These are phyloP conservation scores for Chamaecrista fasciculata DNA, from an alignment of 306 rosid species.

Conservation along the genomic window DNA sequence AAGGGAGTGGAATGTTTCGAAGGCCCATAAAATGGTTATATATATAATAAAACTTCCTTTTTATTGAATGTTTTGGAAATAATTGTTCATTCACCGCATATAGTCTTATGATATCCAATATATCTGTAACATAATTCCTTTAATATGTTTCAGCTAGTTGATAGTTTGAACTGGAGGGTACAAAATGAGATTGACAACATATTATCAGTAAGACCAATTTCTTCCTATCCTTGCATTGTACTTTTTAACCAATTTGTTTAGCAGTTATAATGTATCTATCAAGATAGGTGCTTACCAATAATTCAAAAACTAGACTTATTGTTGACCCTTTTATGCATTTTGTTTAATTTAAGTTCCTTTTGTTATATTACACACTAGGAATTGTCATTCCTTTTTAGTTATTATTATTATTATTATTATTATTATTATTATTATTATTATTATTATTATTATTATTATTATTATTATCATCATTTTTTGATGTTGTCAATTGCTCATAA, in stretches of 20 bases:
- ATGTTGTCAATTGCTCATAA: not conserved
- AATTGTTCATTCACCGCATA: not conserved
- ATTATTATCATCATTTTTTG: not conserved
- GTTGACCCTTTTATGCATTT: not conserved
- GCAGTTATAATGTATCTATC: not conserved
- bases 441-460: too few species aligned
- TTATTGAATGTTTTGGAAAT: constrained; percentile 22
- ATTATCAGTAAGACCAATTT: constrained; percentile 57
- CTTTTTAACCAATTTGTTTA: constrained; percentile 22
- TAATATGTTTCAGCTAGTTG: constrained; percentile 67
- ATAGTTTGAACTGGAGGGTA: constrained; percentile 84
- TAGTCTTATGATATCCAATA: constrained; percentile 19
- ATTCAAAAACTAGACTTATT: not conserved
- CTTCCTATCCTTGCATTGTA: constrained; percentile 7
- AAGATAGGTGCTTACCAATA: not conserved
- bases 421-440: too few species aligned
- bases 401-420: not conserved
- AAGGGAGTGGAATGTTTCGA: constrained; percentile 74
- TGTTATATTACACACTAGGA: not conserved
- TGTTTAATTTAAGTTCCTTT: not conserved
- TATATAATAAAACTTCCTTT: constrained; percentile 2
- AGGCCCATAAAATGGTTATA: constrained; percentile 86
- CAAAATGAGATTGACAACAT: constrained; percentile 86
- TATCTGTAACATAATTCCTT: constrained; percentile 15
- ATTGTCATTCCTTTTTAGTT: not conserved